Evolutionary conservation across 768 basidiomycete genomes (phyloP), one percentile per base, ranked within the genome.

Genomic region (Rhodotorula graminis): DNA sequence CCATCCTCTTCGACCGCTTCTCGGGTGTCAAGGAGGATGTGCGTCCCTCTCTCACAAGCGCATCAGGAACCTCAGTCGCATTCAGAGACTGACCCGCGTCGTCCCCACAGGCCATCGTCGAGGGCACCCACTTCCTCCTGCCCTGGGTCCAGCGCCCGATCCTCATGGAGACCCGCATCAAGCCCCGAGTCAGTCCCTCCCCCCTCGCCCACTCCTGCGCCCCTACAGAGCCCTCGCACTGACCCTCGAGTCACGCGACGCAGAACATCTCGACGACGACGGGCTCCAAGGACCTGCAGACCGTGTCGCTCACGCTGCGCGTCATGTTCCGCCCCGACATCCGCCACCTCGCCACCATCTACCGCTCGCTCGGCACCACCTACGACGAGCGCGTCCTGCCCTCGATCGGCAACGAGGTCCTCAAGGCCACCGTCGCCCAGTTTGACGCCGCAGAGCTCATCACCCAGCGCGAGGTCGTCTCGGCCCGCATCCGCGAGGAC

Each of bases 211-310:
- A 12, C 42, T 8, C 42, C 42, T 18, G 18, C 14, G 11, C 3
- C 44, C 18, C 44, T 9, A 12, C 6, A 46, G 14, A 46, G 18
- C 11, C 44, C 44, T 46, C 42, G 44, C 65, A 27, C 44, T 49
- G 52, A 42, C 61, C 18, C 42, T 3, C 44, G 12, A 6, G 3
- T 14, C 12, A 6, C 55, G 27, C 33, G 46, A 3, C 16, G 40
- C 57, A 95, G 92, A 96, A 96, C 80, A 98, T 98, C 68, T 93
- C 91, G n/a, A 97, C 96, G 4, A 96, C 91, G 3, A 98, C 96
- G 33, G 96, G 96, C 47, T 97, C 94, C 18, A 98, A 98, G 67
- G 79, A 99, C 81, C 83, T 99, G 82, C 95, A 98, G 82, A 98
- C 97, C 93, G 92, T 99, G 67, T 91, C 94, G 47, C 89, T 99